Base-by-base conservation (phyloP, 2,329 filamentous ascomycete species). In the Talaromyces sp. region DNA sequence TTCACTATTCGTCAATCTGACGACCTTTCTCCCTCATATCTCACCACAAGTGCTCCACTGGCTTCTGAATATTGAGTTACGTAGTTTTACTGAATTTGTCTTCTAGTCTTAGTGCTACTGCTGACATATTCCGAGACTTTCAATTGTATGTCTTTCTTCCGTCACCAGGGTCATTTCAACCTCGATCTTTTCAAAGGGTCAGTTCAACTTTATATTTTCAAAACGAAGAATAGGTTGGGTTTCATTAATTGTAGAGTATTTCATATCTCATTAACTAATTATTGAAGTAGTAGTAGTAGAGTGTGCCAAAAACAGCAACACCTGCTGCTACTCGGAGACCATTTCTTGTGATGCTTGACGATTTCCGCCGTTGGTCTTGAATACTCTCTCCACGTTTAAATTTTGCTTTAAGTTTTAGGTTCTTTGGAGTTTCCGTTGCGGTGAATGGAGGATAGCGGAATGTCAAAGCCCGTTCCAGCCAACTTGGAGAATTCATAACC, bases 391-490 rank as follows among this genome's bases (percentile, higher is more conserved):
- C 63, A 17, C 63, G 63, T 17, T 59, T 62, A 33, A 65, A 65
- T 31, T 58, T 47, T 25, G 58, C 58, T 35, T 56, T 59, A n/a
- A 35, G 31, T 39, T 52, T 62, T 25, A 67, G 49, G 27, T 58
- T 54, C n/a, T 68, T 64, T 49, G 63, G 66, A 41, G 62, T 56
- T 33, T 66, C 17, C n/a, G 15, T 33, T 25, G 64, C 31, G 35
- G 39, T 39, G 37, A 43, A 65, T 25, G 63, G 63, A n/a, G 63
- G 63, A 25, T 57, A 65, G 35, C 63, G 63, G 11, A 62, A 61
- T 27, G 2, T 22, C 31, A 65, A 41, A 1, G 35, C 17, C 7
- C 37, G 49, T n/a, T 37, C 49, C 39, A 61, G 27, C 41, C 31
- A 58, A 15, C 50, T 52, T 31, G 63, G 63, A 47, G 59, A 19